Base-by-base conservation (phyloP, 1,139 yeast species). In the Hansenula sp. region DNA sequence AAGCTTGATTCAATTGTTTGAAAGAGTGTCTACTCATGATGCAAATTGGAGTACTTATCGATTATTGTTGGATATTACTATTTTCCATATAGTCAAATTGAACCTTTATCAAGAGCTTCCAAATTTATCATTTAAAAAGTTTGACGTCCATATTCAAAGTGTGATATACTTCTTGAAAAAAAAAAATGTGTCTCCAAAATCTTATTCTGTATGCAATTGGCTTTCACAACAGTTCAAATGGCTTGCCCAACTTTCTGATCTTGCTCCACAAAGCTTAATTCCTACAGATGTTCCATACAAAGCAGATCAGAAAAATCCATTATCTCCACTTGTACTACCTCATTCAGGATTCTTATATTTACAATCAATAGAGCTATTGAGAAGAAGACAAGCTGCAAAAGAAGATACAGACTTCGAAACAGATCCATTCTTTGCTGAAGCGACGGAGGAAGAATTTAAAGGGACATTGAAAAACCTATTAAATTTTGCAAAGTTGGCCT, bases 71-170 rank as follows among this genome's bases (percentile, higher is more conserved):
- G 95, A 87, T 56, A 56, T 75, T 3, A 56, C 77, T 9, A 82
- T 84, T 0, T 69, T 82, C 42, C 85, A 82, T 50, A 77, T 84
- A 13, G 76, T 77, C 4, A 69, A 85, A 46, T 68, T 80, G 1
- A 75, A 79, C 50, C 66, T 85, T 29, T 77, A 84, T n/a, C 48
- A 77, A 21, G 83, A 76, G 33, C 77, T 76, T 47, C 73, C 84
- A 1, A 68, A 79, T 31, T 52, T 68, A 30, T 87, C 89, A 0
- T 73, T 78, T 49, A 69, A 73, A 42, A 83, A 80, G 56, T 88
- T 85, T 54, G 70, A 71, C 33, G 66, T 76, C 9, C 96, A 87
- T 61, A 56, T 83, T 2, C 68, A 68, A 20, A 74, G 74, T 42
- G 64, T 71, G 1, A 44, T 63, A 3, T 55, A 61, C n/a, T 50